phyloP scores from a whole-genome alignment of 495 filamentous ascomycete species.

The Platismatia glauca region DNA sequence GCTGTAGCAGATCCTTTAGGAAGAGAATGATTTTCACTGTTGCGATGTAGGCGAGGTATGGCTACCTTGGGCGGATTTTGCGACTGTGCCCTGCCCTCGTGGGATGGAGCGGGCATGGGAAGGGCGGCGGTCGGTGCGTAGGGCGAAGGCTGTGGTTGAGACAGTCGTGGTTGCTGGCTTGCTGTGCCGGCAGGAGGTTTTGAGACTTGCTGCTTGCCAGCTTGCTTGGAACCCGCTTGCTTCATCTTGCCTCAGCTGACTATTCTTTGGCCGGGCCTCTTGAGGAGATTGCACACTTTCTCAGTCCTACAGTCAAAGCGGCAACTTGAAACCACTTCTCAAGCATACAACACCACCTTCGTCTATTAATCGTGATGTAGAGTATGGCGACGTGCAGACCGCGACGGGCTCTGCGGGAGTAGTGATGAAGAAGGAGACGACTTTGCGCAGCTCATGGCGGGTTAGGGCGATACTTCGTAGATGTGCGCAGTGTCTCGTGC shows the following conservation, averaged over 20 bases:
- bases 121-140: background rate
- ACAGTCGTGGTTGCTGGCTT: background rate
- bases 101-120: background rate
- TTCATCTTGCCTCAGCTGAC: background rate
- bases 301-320: background rate
- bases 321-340: background rate
- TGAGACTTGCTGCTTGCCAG: background rate
- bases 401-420: background rate
- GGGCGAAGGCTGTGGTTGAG: background rate
- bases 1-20: conserved; percentile 9
- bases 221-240: background rate
- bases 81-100: background rate
- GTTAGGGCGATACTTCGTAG: background rate
- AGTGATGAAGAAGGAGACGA: background rate
- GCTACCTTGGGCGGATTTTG: conserved; percentile 32
- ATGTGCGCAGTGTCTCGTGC: background rate
- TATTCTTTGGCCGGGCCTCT: background rate
- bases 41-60: conserved; percentile 33
- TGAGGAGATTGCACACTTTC: background rate
- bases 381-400: background rate
- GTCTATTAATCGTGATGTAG: background rate
- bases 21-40: conserved; percentile 23
- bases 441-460: background rate
- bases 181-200: background rate
- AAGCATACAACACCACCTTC: background rate